Conservation (phyloP, 305 asterid species). For the Ajuga reptans region DNA sequence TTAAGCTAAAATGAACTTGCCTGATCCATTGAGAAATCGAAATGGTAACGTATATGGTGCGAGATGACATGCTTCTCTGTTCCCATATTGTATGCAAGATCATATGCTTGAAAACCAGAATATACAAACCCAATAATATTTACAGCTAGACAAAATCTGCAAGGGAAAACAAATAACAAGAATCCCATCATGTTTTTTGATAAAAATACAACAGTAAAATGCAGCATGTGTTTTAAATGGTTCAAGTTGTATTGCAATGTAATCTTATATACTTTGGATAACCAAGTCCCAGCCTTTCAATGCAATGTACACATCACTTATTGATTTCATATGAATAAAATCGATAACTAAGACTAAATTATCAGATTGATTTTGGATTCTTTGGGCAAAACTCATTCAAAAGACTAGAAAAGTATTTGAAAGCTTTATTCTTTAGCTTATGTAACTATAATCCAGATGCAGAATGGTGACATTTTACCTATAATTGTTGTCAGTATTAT, state of each 20-base stretch:
- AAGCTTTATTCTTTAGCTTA: too few relatives aligned
- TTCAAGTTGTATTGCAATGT: neutral
- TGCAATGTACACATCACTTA: too few relatives aligned
- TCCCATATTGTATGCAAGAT: slow-evolving; percentile 47
- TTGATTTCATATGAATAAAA: neutral
- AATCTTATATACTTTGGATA: neutral
- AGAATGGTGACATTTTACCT: too few relatives aligned
- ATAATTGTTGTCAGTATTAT: too few relatives aligned
- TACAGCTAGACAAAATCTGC: slow-evolving; percentile 66
- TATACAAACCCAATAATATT: slow-evolving; percentile 71
- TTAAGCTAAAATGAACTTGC: slow-evolving; percentile 30
- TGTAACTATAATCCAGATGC: too few relatives aligned
- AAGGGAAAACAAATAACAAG: neutral
- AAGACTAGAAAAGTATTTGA: too few relatives aligned
- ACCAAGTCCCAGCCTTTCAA: neutral
- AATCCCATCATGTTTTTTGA: neutral
- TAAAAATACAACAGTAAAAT: neutral
- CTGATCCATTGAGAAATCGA: slow-evolving; percentile 79
- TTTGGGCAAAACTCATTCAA: neutral
- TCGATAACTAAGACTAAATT: neutral
- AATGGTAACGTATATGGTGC: slow-evolving; percentile 44
- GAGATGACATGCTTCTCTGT: slow-evolving; percentile 47
- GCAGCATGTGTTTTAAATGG: neutral
- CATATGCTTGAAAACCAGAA: slow-evolving; percentile 63
- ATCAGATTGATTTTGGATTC: neutral